These are phyloP conservation scores for Streptanthus diversifolius DNA, from an alignment of 345 rosid species.

Conservation along the genomic window DNA sequence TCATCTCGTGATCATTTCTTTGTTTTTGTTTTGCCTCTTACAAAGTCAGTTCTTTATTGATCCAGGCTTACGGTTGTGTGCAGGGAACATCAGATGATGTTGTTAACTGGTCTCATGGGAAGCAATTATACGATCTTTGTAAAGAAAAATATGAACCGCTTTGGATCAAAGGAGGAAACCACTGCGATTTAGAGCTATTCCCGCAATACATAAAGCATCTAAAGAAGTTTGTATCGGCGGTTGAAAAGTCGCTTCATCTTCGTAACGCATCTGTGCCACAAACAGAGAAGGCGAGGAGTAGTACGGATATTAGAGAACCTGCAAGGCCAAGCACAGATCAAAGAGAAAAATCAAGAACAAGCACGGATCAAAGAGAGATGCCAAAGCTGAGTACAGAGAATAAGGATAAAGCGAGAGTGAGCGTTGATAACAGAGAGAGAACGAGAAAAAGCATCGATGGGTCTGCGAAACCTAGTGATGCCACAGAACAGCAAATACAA, in stretches of 20 bases:
- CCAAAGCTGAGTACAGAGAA: constrained; percentile 44
- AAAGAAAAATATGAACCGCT: constrained; percentile 87
- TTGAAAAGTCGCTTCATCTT: constrained; percentile 50
- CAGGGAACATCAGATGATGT: constrained; percentile 95
- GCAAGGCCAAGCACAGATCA: constrained; percentile 44
- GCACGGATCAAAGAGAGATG: constrained; percentile 61
- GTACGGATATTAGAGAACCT: constrained; percentile 61
- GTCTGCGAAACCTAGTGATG: constrained; percentile 43
- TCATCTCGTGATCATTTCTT: background rate
- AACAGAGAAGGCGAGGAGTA: constrained; percentile 49
- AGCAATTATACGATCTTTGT: constrained; percentile 79
- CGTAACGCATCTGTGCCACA: constrained; percentile 34
- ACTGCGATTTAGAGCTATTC: constrained; percentile 75
- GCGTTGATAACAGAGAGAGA: constrained; percentile 55
- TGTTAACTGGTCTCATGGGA: constrained; percentile 88
- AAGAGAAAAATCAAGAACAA: constrained; percentile 58
- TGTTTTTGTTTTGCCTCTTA: background rate
- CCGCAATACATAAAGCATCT: constrained; percentile 88
- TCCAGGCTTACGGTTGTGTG: constrained; percentile 1
- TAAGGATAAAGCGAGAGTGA: constrained; percentile 35
- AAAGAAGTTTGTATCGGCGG: constrained; percentile 73
- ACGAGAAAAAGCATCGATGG: constrained; percentile 45
- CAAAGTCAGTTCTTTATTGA: background rate
- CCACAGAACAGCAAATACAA: constrained; percentile 35
- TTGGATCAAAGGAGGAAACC: constrained; percentile 93